These are phyloP conservation scores for Solanum dulcamara DNA, from an alignment of 257 asterid species.

Conservation along the genomic window DNA sequence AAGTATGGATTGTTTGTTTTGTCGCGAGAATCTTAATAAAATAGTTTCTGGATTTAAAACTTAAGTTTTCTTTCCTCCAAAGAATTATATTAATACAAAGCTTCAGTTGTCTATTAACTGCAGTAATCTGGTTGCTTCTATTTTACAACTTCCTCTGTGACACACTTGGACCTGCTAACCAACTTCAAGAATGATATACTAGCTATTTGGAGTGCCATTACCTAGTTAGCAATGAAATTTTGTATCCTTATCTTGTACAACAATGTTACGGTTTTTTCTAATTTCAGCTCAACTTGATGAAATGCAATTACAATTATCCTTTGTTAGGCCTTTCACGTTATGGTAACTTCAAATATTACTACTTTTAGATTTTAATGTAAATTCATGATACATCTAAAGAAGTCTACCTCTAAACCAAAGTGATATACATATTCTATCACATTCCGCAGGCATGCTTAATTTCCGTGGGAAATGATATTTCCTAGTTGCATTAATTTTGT, in stretches of 20 bases:
- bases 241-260: neutral
- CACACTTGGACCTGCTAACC: neutral
- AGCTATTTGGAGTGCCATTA: neutral
- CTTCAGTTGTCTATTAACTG: neutral
- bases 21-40: neutral
- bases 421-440: neutral
- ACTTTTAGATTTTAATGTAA: neutral
- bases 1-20: neutral
- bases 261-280: neutral
- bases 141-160: neutral
- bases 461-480: neutral
- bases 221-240: neutral
- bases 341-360: neutral
- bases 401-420: neutral
- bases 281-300: neutral
- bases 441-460: too few species aligned
- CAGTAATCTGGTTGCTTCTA: neutral
- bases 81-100: neutral
- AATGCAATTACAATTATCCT: neutral
- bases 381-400: neutral
- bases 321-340: neutral
- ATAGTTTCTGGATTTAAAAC: neutral
- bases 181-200: neutral
- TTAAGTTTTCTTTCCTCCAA: neutral
- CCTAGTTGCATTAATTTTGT: neutral